Evolutionary conservation across 441 rosid genomes (phyloP).

Genomic region (Bruguiera hainesii): DNA sequence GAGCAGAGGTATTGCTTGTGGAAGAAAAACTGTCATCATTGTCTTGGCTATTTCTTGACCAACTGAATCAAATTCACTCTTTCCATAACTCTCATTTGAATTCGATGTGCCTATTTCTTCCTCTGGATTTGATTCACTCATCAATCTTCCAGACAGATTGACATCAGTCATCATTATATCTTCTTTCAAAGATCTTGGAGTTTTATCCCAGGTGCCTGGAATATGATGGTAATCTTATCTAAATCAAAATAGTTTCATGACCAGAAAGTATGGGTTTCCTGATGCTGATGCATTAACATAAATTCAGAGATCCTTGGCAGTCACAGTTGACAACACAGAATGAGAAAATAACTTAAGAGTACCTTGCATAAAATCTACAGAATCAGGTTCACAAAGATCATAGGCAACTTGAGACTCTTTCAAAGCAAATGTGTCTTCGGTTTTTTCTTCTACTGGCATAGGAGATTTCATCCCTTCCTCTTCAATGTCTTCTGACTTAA

Average conservation of each 20-base stretch:
- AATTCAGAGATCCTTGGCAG: slow-evolving; percentile 11
- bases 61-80: slow-evolving; percentile 47
- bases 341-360: slow-evolving; percentile 12
- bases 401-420: slow-evolving; percentile 30
- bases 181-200: slow-evolving; percentile 26
- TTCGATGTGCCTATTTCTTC: slow-evolving; percentile 36
- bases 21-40: slow-evolving; percentile 87
- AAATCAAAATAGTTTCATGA: slow-evolving; percentile 23
- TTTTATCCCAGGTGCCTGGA: slow-evolving; percentile 22
- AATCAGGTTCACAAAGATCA: slow-evolving; percentile 57
- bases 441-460: slow-evolving; percentile 27
- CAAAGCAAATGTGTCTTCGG: slow-evolving; percentile 25
- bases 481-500: slow-evolving; percentile 43
- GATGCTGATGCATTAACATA: neutral
- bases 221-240: slow-evolving; percentile 38
- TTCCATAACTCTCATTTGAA: slow-evolving; percentile 42
- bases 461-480: slow-evolving; percentile 19
- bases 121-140: slow-evolving; percentile 36
- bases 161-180: slow-evolving; percentile 29
- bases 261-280: slow-evolving; percentile 10
- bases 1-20: slow-evolving; percentile 87
- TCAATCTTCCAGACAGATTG: slow-evolving; percentile 33
- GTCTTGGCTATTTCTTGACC: slow-evolving; percentile 57
- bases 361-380: slow-evolving; percentile 63
- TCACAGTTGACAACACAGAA: slow-evolving; percentile 9